A percentile compares a stretch with the other conserved stretches of the same genome.
Conservation (phyloP, 305 asterid species). For the Solanum hybrid region DNA sequence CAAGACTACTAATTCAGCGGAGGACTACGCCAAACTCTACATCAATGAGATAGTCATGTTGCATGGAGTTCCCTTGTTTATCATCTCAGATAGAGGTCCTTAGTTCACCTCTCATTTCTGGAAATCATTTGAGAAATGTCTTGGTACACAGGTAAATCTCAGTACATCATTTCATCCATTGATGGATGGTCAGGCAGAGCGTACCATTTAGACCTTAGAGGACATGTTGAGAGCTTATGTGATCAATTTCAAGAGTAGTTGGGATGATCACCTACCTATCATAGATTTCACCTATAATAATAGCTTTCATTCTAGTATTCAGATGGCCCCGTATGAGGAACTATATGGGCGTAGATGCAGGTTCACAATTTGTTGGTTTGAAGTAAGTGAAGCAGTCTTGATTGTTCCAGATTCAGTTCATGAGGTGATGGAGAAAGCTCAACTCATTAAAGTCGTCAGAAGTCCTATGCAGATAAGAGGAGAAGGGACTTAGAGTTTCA, state of each 20-base stretch:
- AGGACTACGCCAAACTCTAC: background rate
- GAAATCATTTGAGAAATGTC: background rate
- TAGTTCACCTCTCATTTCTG: background rate
- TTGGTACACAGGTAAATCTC: background rate
- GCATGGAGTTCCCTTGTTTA: background rate
- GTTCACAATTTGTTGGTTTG: background rate
- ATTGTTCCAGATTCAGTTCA: background rate
- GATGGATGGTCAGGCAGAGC: background rate
- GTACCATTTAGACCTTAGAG: background rate
- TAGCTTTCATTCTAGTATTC: background rate
- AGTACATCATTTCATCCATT: background rate
- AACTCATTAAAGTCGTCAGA: background rate
- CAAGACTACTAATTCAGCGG: background rate
- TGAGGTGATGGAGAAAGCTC: background rate
- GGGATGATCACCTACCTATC: background rate
- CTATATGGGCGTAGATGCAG: background rate
- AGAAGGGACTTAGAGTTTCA: background rate
- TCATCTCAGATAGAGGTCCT: background rate
- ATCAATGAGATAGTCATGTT: background rate
- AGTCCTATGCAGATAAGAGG: background rate
- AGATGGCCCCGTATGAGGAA: background rate
- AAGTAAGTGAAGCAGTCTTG: background rate
- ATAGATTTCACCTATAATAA: background rate
- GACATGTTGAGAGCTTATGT: background rate
- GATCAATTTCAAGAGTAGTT: background rate